A percentile compares a stretch with the other conserved stretches of the same genome.
These are phyloP conservation scores for Neurospora sp. DNA, from an alignment of 495 filamentous ascomycete genomes.

Conservation along the genomic window DNA sequence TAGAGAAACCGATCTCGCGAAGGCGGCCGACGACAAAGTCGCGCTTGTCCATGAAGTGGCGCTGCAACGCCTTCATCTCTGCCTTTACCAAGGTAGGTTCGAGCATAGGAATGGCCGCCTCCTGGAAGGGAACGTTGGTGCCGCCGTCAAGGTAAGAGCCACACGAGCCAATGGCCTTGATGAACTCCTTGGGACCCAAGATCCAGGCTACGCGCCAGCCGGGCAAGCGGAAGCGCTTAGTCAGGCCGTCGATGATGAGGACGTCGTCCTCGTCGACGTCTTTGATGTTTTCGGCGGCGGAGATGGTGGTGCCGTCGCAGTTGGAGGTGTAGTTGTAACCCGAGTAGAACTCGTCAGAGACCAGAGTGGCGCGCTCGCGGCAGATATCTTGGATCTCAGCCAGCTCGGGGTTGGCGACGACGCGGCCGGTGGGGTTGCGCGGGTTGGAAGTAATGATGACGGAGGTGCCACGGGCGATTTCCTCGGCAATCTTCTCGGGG, in stretches of 20 bases:
- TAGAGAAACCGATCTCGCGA: slow-evolving; percentile 70
- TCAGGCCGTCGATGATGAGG: slow-evolving; percentile 89
- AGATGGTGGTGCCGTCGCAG: slow-evolving; percentile 79
- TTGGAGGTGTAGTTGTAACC: slow-evolving; percentile 88
- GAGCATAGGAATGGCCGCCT: slow-evolving; percentile 86
- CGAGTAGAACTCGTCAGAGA: slow-evolving; percentile 95
- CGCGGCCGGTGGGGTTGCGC: slow-evolving; percentile 86
- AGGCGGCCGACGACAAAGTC: slow-evolving; percentile 79
- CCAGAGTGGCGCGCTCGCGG: slow-evolving; percentile 78
- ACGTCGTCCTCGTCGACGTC: slow-evolving; percentile 60
- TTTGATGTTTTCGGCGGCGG: slow-evolving; percentile 58
- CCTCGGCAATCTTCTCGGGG: slow-evolving; percentile 81
- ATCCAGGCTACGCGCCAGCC: slow-evolving; percentile 98
- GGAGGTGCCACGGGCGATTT: slow-evolving; percentile 75
- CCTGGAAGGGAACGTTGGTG: slow-evolving; percentile 90
- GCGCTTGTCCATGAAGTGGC: slow-evolving; percentile 78
- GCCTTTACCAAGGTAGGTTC: slow-evolving; percentile 64
- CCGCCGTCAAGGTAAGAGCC: slow-evolving; percentile 95
- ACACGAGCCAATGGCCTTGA: slow-evolving; percentile 85
- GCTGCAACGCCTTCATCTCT: slow-evolving; percentile 88
- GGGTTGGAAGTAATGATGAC: slow-evolving; percentile 96
- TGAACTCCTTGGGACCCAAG: slow-evolving; percentile 90
- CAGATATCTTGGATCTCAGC: slow-evolving; percentile 86
- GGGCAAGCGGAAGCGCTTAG: slow-evolving; percentile 91
- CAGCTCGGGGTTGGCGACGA: slow-evolving; percentile 70